Percentiles rank a stretch among this genome's conserved stretches.
These are phyloP conservation scores for Amylocystis lapponica DNA, from an alignment of 768 basidiomycete species.

Conservation along the genomic window DNA sequence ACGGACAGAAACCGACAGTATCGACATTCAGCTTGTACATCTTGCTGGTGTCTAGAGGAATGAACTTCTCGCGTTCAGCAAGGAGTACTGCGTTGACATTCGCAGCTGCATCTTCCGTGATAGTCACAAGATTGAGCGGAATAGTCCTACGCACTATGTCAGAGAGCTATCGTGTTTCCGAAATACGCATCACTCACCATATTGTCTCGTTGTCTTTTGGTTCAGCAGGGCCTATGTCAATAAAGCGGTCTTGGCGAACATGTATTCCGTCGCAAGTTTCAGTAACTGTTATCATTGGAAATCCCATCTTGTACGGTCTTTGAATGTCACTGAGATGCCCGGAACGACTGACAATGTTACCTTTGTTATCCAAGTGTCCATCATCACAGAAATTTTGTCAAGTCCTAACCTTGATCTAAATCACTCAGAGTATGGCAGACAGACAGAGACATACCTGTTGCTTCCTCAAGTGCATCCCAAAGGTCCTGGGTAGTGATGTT, in stretches of 20 bases:
- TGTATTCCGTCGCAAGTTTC: conserved; percentile 68
- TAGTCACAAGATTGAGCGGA: conserved; percentile 68
- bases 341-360: conserved; percentile 23
- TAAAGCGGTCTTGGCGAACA: conserved; percentile 87
- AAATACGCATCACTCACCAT: conserved; percentile 46
- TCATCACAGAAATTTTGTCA: conserved; percentile 72
- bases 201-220: conserved; percentile 83
- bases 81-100: conserved; percentile 62
- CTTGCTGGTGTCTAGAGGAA: conserved; percentile 68
- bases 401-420: conserved; percentile 36
- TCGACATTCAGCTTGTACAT: conserved; percentile 89
- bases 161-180: background rate
- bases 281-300: conserved; percentile 83
- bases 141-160: conserved; percentile 52
- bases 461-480: conserved; percentile 77
- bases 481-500: conserved; percentile 83
- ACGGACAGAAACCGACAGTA: conserved; percentile 78
- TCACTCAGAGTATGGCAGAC: no score
- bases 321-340: background rate
- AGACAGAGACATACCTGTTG: conserved; percentile 47
- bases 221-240: conserved; percentile 75
- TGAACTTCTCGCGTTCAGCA: conserved; percentile 58
- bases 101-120: conserved; percentile 51
- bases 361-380: conserved; percentile 90
- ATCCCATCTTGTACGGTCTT: conserved; percentile 51